Percentiles rank a stretch among this genome's conserved stretches.
phyloP scores from a whole-genome alignment of 2,329 filamentous ascomycete species.

The Colletotrichum melonis region DNA sequence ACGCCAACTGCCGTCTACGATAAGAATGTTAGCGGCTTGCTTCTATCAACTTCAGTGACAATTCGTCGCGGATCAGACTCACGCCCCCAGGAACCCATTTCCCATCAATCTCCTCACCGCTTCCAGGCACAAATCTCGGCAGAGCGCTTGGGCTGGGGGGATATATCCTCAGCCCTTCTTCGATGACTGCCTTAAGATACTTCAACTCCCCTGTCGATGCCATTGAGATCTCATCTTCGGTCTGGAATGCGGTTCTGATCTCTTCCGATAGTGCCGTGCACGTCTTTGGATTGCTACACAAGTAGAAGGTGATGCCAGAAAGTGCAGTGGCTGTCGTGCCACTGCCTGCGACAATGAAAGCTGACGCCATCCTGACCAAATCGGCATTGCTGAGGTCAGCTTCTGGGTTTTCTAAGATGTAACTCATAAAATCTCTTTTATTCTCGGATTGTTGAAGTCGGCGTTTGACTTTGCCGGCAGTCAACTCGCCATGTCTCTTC shows the following conservation, averaged over 20 bases:
- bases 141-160: constrained; percentile 27
- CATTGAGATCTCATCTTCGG: constrained; percentile 41
- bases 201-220: constrained; percentile 46
- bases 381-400: constrained; percentile 19
- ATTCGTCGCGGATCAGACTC: constrained; percentile 36
- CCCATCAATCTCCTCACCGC: constrained; percentile 35
- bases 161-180: constrained; percentile 49
- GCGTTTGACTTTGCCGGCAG: constrained; percentile 20
- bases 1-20: constrained; percentile 21
- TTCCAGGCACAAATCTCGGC: constrained; percentile 18
- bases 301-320: constrained; percentile 52
- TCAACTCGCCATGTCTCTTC: constrained; percentile 20
- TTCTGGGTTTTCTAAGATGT: constrained; percentile 15
- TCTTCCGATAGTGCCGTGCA: constrained; percentile 45
- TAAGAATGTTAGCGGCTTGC: too few species aligned
- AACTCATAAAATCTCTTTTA: constrained; percentile 25
- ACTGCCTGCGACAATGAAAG: constrained; percentile 49
- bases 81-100: constrained; percentile 46
- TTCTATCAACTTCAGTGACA: too few species aligned
- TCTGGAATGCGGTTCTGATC: constrained; percentile 37
- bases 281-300: constrained; percentile 46
- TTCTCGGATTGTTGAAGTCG: constrained; percentile 11
- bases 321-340: constrained; percentile 59
- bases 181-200: constrained; percentile 50
- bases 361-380: constrained; percentile 23